These are phyloP conservation scores for Pyrenula aspistea DNA, from an alignment of 495 filamentous ascomycete genomes.

Conservation along the genomic window DNA sequence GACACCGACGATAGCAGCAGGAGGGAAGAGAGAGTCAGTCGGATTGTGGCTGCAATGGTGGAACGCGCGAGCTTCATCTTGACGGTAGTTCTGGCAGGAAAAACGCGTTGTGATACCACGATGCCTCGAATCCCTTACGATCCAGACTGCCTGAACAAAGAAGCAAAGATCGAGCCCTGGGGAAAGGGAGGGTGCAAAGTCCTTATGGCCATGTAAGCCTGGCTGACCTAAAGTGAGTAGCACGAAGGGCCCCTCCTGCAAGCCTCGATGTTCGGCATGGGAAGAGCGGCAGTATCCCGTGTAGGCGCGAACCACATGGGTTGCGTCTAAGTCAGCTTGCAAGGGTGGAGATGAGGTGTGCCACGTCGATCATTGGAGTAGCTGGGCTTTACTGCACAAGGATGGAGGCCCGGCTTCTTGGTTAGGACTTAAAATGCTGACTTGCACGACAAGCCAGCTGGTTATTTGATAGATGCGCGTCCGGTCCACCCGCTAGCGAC, in stretches of 20 bases:
- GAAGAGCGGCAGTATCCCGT: not conserved
- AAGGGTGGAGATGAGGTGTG: not conserved
- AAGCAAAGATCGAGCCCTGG: not conserved
- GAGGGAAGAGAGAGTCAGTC: not conserved
- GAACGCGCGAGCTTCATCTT: not conserved
- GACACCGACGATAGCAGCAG: not conserved
- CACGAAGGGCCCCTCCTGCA: not conserved
- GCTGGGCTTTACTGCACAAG: not conserved
- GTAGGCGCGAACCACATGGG: not conserved
- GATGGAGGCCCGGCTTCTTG: not conserved
- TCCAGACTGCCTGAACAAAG: not conserved
- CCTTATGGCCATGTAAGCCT: not conserved
- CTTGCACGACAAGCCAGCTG: not conserved
- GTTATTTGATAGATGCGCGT: not conserved
- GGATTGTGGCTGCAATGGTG: not conserved
- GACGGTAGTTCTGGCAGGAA: not conserved
- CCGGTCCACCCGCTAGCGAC: no score
- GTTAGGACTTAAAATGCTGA: not conserved
- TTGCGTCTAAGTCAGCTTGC: not conserved
- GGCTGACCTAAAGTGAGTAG: not conserved
- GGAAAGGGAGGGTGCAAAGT: not conserved
- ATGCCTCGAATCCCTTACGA: not conserved
- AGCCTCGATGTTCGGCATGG: not conserved
- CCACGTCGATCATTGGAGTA: not conserved
- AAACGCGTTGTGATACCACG: not conserved